These are phyloP conservation scores for Sarcomyxa edulis DNA, from an alignment of 768 basidiomycete genomes.

Conservation along the genomic window DNA sequence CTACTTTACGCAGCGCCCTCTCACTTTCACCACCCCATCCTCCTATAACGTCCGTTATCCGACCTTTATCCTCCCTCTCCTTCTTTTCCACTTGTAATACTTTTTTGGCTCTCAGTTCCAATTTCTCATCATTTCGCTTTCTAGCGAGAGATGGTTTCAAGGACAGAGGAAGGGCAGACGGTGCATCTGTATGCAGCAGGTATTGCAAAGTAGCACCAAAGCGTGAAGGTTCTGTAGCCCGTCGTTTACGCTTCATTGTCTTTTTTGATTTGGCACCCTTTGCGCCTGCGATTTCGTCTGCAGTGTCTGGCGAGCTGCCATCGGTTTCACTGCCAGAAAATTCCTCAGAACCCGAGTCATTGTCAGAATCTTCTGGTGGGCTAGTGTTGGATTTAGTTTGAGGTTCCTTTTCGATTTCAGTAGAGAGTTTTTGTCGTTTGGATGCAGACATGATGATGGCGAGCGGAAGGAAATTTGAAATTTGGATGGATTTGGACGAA, in stretches of 20 bases:
- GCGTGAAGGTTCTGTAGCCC: constrained; percentile 68
- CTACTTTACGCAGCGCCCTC: constrained; percentile 74
- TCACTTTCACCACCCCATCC: constrained; percentile 89
- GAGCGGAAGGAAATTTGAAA: no score
- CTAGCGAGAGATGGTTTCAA: constrained; percentile 70
- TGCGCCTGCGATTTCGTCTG: constrained; percentile 56
- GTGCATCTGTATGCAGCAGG: constrained; percentile 65
- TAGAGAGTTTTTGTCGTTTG: constrained; percentile 47
- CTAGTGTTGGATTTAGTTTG: no score
- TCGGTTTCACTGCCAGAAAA: constrained; percentile 18
- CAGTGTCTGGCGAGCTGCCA: constrained; percentile 40
- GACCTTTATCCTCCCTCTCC: constrained; percentile 66
- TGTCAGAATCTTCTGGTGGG: constrained; percentile 8
- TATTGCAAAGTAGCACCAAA: constrained; percentile 75
- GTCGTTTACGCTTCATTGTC: constrained; percentile 77
- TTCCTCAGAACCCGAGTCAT: constrained; percentile 16
- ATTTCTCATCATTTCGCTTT: constrained; percentile 70
- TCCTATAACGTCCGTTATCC: constrained; percentile 68
- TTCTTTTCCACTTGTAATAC: constrained; percentile 66
- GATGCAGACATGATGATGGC: constrained; percentile 37
- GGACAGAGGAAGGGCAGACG: constrained; percentile 67
- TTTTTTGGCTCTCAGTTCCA: constrained; percentile 68
- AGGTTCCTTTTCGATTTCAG: constrained; percentile 23
- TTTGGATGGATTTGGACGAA: no score
- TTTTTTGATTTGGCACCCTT: constrained; percentile 66